These are phyloP conservation scores for Suhomyces kunorum DNA, from an alignment of 1,139 yeast species.

Conservation along the genomic window DNA sequence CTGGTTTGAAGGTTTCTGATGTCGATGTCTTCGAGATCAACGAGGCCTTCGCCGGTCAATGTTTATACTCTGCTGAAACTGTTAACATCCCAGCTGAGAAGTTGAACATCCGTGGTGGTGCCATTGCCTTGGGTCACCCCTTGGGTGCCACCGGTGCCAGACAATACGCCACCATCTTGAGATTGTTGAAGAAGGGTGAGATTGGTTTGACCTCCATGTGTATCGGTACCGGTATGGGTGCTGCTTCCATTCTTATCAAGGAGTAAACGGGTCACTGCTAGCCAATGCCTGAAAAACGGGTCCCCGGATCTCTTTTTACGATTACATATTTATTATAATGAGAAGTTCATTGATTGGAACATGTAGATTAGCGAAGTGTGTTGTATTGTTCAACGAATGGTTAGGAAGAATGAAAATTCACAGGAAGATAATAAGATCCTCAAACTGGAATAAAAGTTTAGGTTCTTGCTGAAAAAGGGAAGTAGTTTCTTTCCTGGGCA, in stretches of 20 bases:
- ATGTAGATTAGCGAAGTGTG: too few species aligned
- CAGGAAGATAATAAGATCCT: too few species aligned
- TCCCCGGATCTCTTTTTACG: constrained; percentile 1
- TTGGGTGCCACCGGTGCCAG: constrained; percentile 96
- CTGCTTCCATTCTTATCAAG: constrained; percentile 80
- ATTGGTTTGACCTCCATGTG: constrained; percentile 95
- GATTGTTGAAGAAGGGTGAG: constrained; percentile 78
- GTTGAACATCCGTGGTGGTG: constrained; percentile 93
- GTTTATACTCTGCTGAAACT: constrained; percentile 69
- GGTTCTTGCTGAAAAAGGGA: too few species aligned
- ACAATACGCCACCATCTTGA: constrained; percentile 83
- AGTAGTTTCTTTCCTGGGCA: too few species aligned
- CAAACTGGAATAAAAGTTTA: too few species aligned
- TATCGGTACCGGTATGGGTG: constrained; percentile 98
- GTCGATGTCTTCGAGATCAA: constrained; percentile 81
- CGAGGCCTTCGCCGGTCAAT: constrained; percentile 97
- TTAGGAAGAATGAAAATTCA: too few species aligned
- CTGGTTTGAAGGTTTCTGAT: constrained; percentile 65
- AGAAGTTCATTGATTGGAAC: constrained; percentile 1
- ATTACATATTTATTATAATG: constrained; percentile 6
- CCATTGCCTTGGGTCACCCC: constrained; percentile 95
- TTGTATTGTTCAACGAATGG: too few species aligned
- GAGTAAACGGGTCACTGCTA: constrained; percentile 43
- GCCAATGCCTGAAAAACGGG: constrained; percentile 4
- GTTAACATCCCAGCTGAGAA: constrained; percentile 67